Conservation (phyloP, 495 filamentous ascomycete species). For the Hyphodiscus hymeniophilus region DNA sequence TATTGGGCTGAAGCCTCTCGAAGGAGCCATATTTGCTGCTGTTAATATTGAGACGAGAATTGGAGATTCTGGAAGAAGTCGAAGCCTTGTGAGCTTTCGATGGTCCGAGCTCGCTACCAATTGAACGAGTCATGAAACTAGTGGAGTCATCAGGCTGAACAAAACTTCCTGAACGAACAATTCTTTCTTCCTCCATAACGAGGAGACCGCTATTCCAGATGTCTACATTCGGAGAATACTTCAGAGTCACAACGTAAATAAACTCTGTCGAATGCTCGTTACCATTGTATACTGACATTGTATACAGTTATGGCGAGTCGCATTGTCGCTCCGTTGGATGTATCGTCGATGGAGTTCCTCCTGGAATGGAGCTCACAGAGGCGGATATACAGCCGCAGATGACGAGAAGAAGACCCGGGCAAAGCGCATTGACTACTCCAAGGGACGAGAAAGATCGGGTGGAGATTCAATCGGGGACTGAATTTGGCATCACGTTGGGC, state of each 20-base stretch:
- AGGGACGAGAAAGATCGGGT: slow-evolving; percentile 89
- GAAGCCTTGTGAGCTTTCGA: background rate
- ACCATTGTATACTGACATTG: slow-evolving; percentile 9
- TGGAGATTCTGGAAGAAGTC: background rate
- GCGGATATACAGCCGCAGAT: slow-evolving; percentile 92
- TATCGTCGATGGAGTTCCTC: slow-evolving; percentile 83
- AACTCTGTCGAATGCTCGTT: background rate
- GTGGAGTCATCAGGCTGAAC: slow-evolving; percentile 18
- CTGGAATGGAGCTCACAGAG: slow-evolving; percentile 82
- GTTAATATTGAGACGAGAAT: background rate
- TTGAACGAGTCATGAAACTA: no score
- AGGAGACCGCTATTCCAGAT: slow-evolving; percentile 35
- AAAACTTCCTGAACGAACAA: slow-evolving; percentile 1
- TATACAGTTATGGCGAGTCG: slow-evolving; percentile 72
- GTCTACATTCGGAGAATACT: slow-evolving; percentile 88
- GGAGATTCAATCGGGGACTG: slow-evolving; percentile 88
- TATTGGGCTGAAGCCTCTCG: slow-evolving; percentile 13
- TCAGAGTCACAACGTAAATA: slow-evolving; percentile 76
- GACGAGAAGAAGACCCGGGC: slow-evolving; percentile 83
- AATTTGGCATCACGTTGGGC: slow-evolving; percentile 85
- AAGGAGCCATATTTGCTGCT: slow-evolving; percentile 16
- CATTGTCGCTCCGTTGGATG: slow-evolving; percentile 87
- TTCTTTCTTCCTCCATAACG: background rate
- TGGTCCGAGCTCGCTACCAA: slow-evolving; percentile 7
- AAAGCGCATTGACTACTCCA: slow-evolving; percentile 84